Evolutionary conservation across 371 early-diverging fungal genomes (phyloP).

Genomic region (Zychaea mexicana): DNA sequence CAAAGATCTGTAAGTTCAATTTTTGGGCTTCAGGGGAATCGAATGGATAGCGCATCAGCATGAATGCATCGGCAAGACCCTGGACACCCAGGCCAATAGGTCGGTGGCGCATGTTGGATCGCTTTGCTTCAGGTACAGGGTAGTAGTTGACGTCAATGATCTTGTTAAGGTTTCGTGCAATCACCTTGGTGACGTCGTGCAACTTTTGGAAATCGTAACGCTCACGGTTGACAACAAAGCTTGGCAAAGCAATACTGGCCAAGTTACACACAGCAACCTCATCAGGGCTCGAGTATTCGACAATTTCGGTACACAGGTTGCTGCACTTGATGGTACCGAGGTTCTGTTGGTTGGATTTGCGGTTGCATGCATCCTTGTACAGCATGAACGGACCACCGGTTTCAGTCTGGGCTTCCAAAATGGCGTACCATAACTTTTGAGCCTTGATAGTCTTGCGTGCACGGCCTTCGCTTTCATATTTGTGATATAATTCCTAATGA

Average conservation of each 20-base stretch:
- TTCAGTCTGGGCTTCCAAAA: slow-evolving; percentile 98
- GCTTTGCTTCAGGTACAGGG: slow-evolving; percentile 90
- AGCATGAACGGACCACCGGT: slow-evolving; percentile 99
- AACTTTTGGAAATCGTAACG: slow-evolving; percentile 75
- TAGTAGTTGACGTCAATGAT: slow-evolving; percentile 98
- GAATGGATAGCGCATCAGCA: slow-evolving; percentile 95
- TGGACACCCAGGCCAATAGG: slow-evolving; percentile 99
- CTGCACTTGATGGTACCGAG: slow-evolving; percentile 95
- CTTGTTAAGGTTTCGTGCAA: slow-evolving; percentile 93
- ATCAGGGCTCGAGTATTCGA: slow-evolving; percentile 95
- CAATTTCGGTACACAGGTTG: slow-evolving; percentile 91
- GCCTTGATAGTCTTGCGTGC: slow-evolving; percentile 93
- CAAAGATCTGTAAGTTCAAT: slow-evolving; percentile 95
- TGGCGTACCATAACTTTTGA: slow-evolving; percentile 99
- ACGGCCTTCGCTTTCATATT: slow-evolving; percentile 88
- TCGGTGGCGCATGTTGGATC: slow-evolving; percentile 94
- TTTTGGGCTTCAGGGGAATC: slow-evolving; percentile 91
- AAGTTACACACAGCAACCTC: slow-evolving; percentile 99
- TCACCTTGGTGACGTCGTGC: slow-evolving; percentile 83
- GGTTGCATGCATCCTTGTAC: slow-evolving; percentile 96
- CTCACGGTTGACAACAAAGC: slow-evolving; percentile 79
- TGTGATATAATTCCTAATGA: slow-evolving; percentile 68
- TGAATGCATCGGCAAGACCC: slow-evolving; percentile 98
- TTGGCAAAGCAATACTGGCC: slow-evolving; percentile 96
- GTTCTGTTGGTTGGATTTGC: slow-evolving; percentile 97